Conservation (phyloP, 2,329 filamentous ascomycete genomes). For the Xylariaceae sp. region DNA sequence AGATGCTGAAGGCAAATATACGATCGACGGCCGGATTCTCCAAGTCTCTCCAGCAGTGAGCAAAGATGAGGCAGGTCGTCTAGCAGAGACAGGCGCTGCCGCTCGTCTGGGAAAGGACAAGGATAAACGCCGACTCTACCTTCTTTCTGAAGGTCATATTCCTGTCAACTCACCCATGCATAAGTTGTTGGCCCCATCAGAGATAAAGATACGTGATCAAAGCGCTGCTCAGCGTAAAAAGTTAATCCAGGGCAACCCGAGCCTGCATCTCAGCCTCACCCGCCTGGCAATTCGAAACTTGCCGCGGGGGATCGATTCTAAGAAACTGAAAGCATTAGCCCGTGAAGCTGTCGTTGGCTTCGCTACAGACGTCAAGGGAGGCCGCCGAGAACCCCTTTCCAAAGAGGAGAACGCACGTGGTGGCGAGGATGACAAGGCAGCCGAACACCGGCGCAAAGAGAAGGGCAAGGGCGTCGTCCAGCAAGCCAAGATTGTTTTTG, state of each 20-base stretch:
- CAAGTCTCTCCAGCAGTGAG: constrained; percentile 82
- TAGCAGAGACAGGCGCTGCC: constrained; percentile 69
- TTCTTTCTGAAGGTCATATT: constrained; percentile 83
- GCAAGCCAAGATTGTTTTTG: constrained; percentile 93
- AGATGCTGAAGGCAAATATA: constrained; percentile 82
- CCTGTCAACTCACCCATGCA: constrained; percentile 73
- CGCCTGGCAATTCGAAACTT: constrained; percentile 90
- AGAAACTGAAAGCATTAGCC: constrained; percentile 86
- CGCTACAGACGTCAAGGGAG: constrained; percentile 79
- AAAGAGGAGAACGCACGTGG: constrained; percentile 83
- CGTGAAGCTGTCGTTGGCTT: constrained; percentile 93
- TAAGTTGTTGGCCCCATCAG: constrained; percentile 68
- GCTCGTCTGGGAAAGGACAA: constrained; percentile 62
- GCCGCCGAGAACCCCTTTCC: constrained; percentile 72
- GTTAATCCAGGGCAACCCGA: constrained; percentile 86
- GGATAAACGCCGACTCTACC: constrained; percentile 86
- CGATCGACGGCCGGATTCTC: constrained; percentile 81
- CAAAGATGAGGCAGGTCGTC: constrained; percentile 70
- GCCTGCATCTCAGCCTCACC: constrained; percentile 81
- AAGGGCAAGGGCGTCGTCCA: constrained; percentile 84
- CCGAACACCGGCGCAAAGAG: constrained; percentile 72
- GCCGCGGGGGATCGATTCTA: constrained; percentile 75
- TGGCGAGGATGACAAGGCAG: constrained; percentile 72
- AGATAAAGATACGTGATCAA: constrained; percentile 83
- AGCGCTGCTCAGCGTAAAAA: constrained; percentile 84